phyloP scores from a whole-genome alignment of 768 basidiomycete species.

The Mycena maculata region DNA sequence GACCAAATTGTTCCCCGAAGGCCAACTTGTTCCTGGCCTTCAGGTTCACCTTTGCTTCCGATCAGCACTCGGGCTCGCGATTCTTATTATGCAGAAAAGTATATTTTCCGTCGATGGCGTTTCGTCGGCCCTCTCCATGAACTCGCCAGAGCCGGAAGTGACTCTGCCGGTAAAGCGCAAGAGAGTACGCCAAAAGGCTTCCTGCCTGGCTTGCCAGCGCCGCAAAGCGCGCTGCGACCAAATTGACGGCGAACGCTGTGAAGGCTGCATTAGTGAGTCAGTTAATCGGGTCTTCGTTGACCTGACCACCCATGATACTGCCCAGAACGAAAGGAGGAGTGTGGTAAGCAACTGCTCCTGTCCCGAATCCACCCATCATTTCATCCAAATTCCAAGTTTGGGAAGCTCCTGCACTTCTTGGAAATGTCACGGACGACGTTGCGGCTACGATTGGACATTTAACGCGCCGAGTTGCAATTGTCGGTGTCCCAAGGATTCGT shows the following conservation, averaged over 20 bases:
- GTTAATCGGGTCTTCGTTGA: too few relatives aligned
- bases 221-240: constrained; percentile 25
- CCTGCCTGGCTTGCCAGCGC: constrained; percentile 18
- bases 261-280: constrained; percentile 19
- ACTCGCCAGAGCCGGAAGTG: background rate
- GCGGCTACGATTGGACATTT: constrained; percentile 15
- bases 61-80: too few relatives aligned
- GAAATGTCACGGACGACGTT: constrained; percentile 21
- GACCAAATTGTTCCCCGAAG: too few relatives aligned
- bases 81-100: background rate
- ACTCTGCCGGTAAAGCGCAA: constrained; percentile 18
- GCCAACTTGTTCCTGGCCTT: too few relatives aligned
- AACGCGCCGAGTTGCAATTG: constrained; percentile 17
- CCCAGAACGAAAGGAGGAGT: constrained; percentile 21
- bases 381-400: constrained; percentile 10
- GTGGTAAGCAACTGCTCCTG: background rate
- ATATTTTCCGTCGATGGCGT: background rate
- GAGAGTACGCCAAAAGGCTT: constrained; percentile 21
- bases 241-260: constrained; percentile 18
- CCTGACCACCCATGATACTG: background rate
- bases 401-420: constrained; percentile 17
- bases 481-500: background rate
- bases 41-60: too few relatives aligned
- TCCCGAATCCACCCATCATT: background rate
- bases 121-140: background rate